phyloP scores from a whole-genome alignment of 2,329 filamentous ascomycete genomes.

The Bipolaris sorokiniana region DNA sequence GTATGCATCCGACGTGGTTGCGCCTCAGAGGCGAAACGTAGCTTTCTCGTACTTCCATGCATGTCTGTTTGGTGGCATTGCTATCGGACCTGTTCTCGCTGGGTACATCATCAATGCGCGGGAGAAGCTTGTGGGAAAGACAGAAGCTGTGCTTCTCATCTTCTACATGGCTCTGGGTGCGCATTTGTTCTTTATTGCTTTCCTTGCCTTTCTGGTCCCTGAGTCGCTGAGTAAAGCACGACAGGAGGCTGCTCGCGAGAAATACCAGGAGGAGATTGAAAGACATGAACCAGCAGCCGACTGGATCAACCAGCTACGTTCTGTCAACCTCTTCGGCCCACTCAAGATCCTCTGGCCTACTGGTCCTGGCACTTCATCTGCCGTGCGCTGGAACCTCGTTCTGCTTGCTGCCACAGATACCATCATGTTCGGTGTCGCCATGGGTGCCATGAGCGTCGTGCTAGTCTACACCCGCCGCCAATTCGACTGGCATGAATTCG shows the following conservation, averaged over 20 bases:
- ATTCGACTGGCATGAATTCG: conserved; percentile 82
- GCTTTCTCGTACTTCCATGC: conserved; percentile 90
- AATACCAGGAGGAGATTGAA: conserved; percentile 58
- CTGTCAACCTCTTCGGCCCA: conserved; percentile 73
- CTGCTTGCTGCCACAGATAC: conserved; percentile 81
- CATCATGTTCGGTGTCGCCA: conserved; percentile 78
- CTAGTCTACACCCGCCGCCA: conserved; percentile 81
- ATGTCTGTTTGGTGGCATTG: conserved; percentile 86
- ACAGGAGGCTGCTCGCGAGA: conserved; percentile 73
- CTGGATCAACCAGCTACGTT: conserved; percentile 54
- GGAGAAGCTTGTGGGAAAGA: conserved; percentile 54
- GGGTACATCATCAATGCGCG: conserved; percentile 74
- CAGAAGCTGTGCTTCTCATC: conserved; percentile 75
- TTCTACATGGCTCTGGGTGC: conserved; percentile 82
- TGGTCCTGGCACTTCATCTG: conserved; percentile 64
- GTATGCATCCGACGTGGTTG: conserved; percentile 87
- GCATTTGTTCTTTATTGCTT: conserved; percentile 75
- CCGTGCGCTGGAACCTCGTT: conserved; percentile 79
- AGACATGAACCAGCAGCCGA: conserved; percentile 45
- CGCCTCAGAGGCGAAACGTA: conserved; percentile 78
- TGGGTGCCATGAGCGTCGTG: conserved; percentile 81
- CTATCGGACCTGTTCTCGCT: conserved; percentile 80
- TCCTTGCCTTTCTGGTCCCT: conserved; percentile 74
- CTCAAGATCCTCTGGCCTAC: conserved; percentile 79
- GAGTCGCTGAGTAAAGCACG: conserved; percentile 81